Evolutionary conservation across 495 filamentous ascomycete genomes (phyloP).

Genomic region (Xylaria castorea): DNA sequence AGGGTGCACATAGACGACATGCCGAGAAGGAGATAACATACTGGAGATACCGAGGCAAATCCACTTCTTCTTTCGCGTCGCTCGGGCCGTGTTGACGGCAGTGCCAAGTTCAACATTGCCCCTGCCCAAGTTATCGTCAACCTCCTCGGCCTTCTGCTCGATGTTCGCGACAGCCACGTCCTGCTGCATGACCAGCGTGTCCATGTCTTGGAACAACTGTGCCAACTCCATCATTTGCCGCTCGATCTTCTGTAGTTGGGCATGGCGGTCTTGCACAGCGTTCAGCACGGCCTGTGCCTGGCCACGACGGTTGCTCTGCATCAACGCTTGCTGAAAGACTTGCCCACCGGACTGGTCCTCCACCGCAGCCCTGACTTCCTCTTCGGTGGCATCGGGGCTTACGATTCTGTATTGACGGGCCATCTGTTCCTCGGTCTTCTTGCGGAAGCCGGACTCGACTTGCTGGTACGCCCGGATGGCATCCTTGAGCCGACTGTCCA

Average conservation of each 20-base stretch:
- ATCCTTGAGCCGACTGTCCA: constrained; percentile 77
- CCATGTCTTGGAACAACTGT: constrained; percentile 84
- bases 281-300: constrained; percentile 78
- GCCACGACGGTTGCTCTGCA: constrained; percentile 73
- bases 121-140: constrained; percentile 76
- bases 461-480: constrained; percentile 82
- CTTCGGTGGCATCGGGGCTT: constrained; percentile 80
- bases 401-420: constrained; percentile 90
- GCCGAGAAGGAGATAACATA: constrained; percentile 56
- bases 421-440: constrained; percentile 79
- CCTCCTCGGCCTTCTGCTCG: constrained; percentile 80
- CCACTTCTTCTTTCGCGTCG: constrained; percentile 95
- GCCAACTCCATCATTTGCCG: constrained; percentile 83
- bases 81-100: constrained; percentile 80
- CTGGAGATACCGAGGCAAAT: constrained; percentile 83
- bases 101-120: constrained; percentile 79
- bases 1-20: neutral
- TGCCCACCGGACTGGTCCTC: constrained; percentile 71
- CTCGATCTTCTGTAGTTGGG: constrained; percentile 90
- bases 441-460: constrained; percentile 76
- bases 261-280: constrained; percentile 82
- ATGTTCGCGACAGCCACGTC: constrained; percentile 78
- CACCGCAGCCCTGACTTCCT: constrained; percentile 78
- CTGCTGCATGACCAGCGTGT: constrained; percentile 81
- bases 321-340: constrained; percentile 83